Evolutionary conservation across 2,329 filamentous ascomycete species (phyloP).

Genomic region (Gnomoniopsis sp.): DNA sequence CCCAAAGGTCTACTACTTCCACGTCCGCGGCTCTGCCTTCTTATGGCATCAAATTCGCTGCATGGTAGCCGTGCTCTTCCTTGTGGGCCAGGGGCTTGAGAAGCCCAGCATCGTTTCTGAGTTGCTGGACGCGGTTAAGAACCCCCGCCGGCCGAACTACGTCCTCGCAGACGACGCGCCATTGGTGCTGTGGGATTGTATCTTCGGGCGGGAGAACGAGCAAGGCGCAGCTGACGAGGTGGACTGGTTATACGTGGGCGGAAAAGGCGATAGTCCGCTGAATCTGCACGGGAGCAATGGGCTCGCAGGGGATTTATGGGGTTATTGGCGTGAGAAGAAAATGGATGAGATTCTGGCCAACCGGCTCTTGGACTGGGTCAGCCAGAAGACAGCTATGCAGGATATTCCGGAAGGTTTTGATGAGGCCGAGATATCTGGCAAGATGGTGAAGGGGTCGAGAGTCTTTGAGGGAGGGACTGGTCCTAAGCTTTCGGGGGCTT

Average conservation of each 20-base stretch:
- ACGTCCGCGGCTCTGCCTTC: constrained; percentile 86
- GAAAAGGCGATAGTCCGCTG: constrained; percentile 45
- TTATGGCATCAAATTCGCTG: constrained; percentile 97
- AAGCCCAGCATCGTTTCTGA: constrained; percentile 66
- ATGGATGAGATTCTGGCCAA: constrained; percentile 85
- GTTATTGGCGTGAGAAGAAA: constrained; percentile 76
- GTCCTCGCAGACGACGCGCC: constrained; percentile 88
- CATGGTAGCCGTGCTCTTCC: constrained; percentile 89
- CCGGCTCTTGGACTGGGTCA: constrained; percentile 64
- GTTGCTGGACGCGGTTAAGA: constrained; percentile 68
- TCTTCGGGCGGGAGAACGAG: constrained; percentile 54
- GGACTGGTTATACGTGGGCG: constrained; percentile 76
- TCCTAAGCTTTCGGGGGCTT: constrained; percentile 48
- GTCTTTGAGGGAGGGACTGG: constrained; percentile 56
- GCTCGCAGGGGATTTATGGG: constrained; percentile 75
- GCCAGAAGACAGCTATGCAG: constrained; percentile 31
- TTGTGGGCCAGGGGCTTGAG: constrained; percentile 87
- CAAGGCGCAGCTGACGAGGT: constrained; percentile 54
- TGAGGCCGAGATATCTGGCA: constrained; percentile 29
- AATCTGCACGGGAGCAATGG: constrained; percentile 63
- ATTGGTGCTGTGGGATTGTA: constrained; percentile 92
- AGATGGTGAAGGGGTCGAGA: constrained; percentile 26
- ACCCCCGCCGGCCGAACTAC: constrained; percentile 78
- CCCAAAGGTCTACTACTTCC: constrained; percentile 80
- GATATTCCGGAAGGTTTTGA: constrained; percentile 36